Base-by-base conservation (phyloP, 2,329 filamentous ascomycete genomes). In the Cylindrodendrum hubeiense region DNA sequence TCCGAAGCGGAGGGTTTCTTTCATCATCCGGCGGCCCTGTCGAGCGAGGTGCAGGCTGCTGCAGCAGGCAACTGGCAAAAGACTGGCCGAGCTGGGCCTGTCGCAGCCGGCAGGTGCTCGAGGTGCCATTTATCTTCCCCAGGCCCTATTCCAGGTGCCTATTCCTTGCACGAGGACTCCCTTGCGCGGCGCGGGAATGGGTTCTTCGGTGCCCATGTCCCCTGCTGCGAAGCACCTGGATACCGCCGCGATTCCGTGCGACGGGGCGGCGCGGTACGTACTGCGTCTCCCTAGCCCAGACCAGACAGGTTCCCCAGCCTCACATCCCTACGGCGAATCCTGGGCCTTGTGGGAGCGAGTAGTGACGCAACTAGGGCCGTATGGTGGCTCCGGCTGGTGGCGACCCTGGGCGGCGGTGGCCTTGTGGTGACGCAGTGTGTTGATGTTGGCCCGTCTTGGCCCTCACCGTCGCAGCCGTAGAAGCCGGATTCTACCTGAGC, bases 351-450 rank as follows among this genome's bases (percentile, higher is more conserved):
- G 19, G 30, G 9, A 26, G 53, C 33, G 26, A 58, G 28, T 43
- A 64, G 50, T 64, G 61, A 64, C 61, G 55, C 61, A 64, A 59
- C 49, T 21, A 17, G 17, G 30, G 28, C 26, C 30, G 21, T 28
- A 9, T 41, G 37, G 44, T 12, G 47, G 26, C 37, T 39, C 37
- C 15, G 5, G 15, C 15, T 19, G 15, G 9, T 5, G 33, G 5
- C 9, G 33, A 5, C 44, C 43, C 21, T 46, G 19, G 17, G 2
- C 34, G 44, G 19, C 26, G 26, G 28, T 50, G 47, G 28, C 46
- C n/a, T 22, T 49, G 60, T 41, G 54, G 61, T 64, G 61, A 64
- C 61, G 61, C 61, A 59, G 55, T 54, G 54, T 30, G 28, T 52
- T 44, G 46, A 51, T 33, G 44, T 34, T 46, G 33, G 52, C 37